A percentile compares a stretch with the other conserved stretches of the same genome.
phyloP scores from a whole-genome alignment of 352 stramenopile species.

The Phytopythium aichiense region DNA sequence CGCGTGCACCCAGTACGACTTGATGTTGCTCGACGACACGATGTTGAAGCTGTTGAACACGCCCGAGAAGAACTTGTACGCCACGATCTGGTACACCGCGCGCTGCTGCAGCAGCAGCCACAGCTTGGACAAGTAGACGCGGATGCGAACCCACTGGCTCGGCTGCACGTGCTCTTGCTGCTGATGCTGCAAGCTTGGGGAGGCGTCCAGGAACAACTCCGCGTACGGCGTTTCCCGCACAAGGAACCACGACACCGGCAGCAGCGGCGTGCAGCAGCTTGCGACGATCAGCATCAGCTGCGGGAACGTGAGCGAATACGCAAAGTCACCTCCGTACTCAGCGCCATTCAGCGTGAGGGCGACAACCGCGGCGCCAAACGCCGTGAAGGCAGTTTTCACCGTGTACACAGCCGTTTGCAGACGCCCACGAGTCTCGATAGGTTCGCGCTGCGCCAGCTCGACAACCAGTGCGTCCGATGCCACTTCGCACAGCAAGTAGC shows the following conservation, averaged over 20 bases:
- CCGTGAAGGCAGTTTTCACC: constrained; percentile 32
- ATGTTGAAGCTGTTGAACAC: constrained; percentile 63
- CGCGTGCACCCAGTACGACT: constrained; percentile 46
- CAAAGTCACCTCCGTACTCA: constrained; percentile 36
- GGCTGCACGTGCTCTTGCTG: not conserved
- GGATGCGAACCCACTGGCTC: constrained; percentile 14
- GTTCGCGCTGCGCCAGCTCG: constrained; percentile 45
- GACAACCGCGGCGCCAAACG: constrained; percentile 29
- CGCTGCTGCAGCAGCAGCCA: constrained; percentile 47
- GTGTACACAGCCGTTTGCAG: constrained; percentile 42
- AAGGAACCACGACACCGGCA: constrained; percentile 29
- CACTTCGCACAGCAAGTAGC: constrained; percentile 44
- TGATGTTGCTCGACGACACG: constrained; percentile 42
- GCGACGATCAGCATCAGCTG: constrained; percentile 32
- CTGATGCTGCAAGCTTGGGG: not conserved
- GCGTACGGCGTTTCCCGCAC: constrained; percentile 15
- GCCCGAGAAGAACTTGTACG: constrained; percentile 57
- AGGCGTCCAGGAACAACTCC: not conserved
- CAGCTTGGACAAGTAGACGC: constrained; percentile 32
- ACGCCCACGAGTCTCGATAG: constrained; percentile 29
- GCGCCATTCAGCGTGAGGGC: constrained; percentile 37
- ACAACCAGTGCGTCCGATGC: constrained; percentile 57
- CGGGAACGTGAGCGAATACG: constrained; percentile 34
- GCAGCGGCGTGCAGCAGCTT: constrained; percentile 22
- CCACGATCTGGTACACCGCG: constrained; percentile 52